Evolutionary conservation across 2,329 filamentous ascomycete species (phyloP).

Genomic region (Podosphaera leucotricha): DNA sequence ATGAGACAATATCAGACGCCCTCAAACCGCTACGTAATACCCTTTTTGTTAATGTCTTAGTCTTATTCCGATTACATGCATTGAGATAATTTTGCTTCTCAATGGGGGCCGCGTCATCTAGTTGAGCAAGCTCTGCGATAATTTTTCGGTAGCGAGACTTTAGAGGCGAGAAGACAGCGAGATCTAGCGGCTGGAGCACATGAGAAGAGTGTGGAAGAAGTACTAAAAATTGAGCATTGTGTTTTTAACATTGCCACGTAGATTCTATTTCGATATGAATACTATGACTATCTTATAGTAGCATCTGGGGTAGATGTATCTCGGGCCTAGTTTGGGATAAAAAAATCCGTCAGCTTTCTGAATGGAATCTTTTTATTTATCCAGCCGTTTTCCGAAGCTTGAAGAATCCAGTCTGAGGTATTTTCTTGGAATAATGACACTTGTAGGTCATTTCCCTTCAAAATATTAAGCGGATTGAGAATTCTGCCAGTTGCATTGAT

Average conservation of each 20-base stretch:
- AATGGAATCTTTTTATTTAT: constrained; percentile 14
- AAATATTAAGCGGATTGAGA: constrained; percentile 11
- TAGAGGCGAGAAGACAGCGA: constrained; percentile 12
- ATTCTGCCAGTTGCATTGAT: too few relatives aligned
- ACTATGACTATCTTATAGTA: constrained; percentile 44
- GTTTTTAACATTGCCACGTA: not conserved
- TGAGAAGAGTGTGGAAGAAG: constrained; percentile 13
- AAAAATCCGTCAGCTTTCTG: constrained; percentile 11
- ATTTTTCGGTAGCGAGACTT: not conserved
- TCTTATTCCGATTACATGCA: not conserved
- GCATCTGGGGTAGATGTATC: constrained; percentile 21
- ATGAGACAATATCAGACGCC: not conserved
- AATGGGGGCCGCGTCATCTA: not conserved
- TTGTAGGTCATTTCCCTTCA: constrained; percentile 5
- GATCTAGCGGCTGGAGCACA: constrained; percentile 17
- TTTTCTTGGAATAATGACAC: constrained; percentile 3
- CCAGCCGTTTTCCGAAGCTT: constrained; percentile 13
- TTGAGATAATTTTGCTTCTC: not conserved
- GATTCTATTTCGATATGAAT: not conserved
- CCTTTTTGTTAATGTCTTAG: not conserved
- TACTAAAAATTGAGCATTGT: not conserved
- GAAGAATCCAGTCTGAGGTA: constrained; percentile 8
- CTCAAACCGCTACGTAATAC: not conserved
- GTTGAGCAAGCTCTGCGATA: not conserved
- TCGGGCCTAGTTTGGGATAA: too few relatives aligned